Conservation (phyloP, 2,329 filamentous ascomycete genomes). For the Ophiobolus disseminans region DNA sequence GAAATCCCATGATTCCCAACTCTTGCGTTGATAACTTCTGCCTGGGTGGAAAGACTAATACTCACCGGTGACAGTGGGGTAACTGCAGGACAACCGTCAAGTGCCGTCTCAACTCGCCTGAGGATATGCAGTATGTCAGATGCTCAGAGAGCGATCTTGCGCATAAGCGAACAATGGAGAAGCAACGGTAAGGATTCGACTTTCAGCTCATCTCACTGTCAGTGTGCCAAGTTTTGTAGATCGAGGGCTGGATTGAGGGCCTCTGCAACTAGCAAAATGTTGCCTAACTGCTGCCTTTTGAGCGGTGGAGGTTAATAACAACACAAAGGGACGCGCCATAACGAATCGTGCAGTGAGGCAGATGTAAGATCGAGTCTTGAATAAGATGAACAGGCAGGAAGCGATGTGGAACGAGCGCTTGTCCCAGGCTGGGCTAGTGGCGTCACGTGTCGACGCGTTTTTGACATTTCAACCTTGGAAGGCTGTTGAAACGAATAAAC, state of each 20-base stretch:
- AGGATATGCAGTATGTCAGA: slow-evolving; percentile 33
- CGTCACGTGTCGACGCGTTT: slow-evolving; percentile 8
- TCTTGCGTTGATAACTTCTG: slow-evolving; percentile 32
- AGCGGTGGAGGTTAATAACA: not conserved
- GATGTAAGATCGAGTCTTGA: no score
- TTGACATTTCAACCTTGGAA: no score
- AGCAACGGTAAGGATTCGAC: slow-evolving; percentile 12
- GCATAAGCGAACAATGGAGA: slow-evolving; percentile 18
- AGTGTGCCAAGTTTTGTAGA: slow-evolving; percentile 27
- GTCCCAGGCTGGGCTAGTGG: not conserved
- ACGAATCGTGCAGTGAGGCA: no score
- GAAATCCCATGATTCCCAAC: slow-evolving; percentile 12
- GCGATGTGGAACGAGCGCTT: not conserved
- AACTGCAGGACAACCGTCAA: slow-evolving; percentile 13
- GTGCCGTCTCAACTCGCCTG: slow-evolving; percentile 11
- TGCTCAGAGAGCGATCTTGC: slow-evolving; percentile 17
- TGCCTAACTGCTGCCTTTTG: slow-evolving; percentile 38
- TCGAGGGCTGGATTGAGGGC: slow-evolving; percentile 16
- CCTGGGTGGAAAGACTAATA: slow-evolving; percentile 30
- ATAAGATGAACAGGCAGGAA: no score
- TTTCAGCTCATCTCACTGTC: slow-evolving; percentile 39
- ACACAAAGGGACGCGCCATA: not conserved
- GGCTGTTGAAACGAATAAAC: no score
- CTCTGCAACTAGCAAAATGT: slow-evolving; percentile 17
- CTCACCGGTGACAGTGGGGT: slow-evolving; percentile 45